A percentile compares a stretch with the other conserved stretches of the same genome.
phyloP scores from a whole-genome alignment of 75 land plant genomes.

The Azolla pinnata region DNA sequence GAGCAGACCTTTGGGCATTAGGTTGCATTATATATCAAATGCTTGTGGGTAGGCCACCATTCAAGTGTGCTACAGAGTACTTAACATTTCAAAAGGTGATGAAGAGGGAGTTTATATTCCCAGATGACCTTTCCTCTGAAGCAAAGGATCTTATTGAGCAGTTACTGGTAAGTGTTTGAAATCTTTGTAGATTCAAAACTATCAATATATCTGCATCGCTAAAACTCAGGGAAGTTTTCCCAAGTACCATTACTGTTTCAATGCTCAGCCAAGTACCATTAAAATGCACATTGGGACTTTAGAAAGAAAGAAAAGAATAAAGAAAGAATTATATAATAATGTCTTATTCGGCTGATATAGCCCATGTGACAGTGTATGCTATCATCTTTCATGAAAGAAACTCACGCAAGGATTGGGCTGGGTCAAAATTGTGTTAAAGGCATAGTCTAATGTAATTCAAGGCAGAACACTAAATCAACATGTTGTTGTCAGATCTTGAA shows the following conservation, averaged over 20 bases:
- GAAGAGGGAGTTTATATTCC: conserved; percentile 73
- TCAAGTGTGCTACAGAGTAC: conserved; percentile 97
- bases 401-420: too few species aligned
- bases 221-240: not conserved
- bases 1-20: conserved; percentile 97
- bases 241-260: too few species aligned
- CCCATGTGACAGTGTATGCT: too few species aligned
- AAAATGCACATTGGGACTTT: too few species aligned
- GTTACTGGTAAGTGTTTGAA: conserved; percentile 49
- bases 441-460: too few species aligned
- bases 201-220: not conserved
- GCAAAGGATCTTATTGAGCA: conserved; percentile 78
- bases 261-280: not conserved
- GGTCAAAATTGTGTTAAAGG: too few species aligned
- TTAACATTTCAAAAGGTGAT: conserved; percentile 92
- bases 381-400: too few species aligned
- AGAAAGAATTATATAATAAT: too few species aligned
- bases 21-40: conserved; percentile 97
- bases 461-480: too few species aligned
- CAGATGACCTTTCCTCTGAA: conserved; percentile 66
- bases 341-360: too few species aligned
- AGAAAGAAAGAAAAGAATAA: too few species aligned
- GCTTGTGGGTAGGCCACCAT: conserved; percentile 97
- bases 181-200: not conserved
- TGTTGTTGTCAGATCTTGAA: too few species aligned